Evolutionary conservation across 2,329 filamentous ascomycete genomes (phyloP).

Genomic region (Davidsoniella neocaledoniae): DNA sequence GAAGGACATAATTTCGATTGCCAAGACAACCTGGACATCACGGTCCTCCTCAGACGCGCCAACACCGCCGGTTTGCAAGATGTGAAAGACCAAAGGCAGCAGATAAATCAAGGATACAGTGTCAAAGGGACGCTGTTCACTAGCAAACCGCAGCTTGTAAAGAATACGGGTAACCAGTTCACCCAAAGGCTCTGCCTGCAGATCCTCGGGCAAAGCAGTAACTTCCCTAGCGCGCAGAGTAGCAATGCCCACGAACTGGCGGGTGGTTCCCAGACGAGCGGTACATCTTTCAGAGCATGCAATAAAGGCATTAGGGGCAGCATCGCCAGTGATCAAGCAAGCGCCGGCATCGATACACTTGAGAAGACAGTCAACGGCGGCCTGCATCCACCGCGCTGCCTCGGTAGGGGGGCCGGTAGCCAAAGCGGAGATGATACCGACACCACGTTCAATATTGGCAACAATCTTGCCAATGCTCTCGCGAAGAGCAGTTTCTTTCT

Average conservation of each 20-base stretch:
- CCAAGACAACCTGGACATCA: constrained; percentile 78
- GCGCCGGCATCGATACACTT: constrained; percentile 64
- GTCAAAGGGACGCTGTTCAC: constrained; percentile 90
- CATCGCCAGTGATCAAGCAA: constrained; percentile 63
- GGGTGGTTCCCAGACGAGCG: constrained; percentile 54
- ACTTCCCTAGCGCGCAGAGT: constrained; percentile 66
- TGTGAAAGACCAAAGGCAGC: constrained; percentile 61
- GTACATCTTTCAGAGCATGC: constrained; percentile 62
- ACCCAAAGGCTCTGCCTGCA: constrained; percentile 66
- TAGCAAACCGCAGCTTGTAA: constrained; percentile 76
- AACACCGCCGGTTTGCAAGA: constrained; percentile 66
- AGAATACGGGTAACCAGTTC: constrained; percentile 74
- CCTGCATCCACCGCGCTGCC: constrained; percentile 71
- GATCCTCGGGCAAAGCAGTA: constrained; percentile 51
- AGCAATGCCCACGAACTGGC: constrained; percentile 74
- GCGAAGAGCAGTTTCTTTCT: constrained; percentile 70
- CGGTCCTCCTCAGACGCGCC: constrained; percentile 57
- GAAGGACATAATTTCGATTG: constrained; percentile 74
- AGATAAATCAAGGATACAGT: constrained; percentile 74
- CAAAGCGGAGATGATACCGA: constrained; percentile 70
- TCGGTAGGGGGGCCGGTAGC: constrained; percentile 81
- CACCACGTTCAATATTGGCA: constrained; percentile 58
- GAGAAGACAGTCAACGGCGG: constrained; percentile 58
- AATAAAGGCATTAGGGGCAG: constrained; percentile 62
- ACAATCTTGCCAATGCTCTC: constrained; percentile 52